A percentile compares a stretch with the other conserved stretches of the same genome.
These are phyloP conservation scores for Solanum dulcamara DNA, from an alignment of 257 asterid genomes.

Conservation along the genomic window DNA sequence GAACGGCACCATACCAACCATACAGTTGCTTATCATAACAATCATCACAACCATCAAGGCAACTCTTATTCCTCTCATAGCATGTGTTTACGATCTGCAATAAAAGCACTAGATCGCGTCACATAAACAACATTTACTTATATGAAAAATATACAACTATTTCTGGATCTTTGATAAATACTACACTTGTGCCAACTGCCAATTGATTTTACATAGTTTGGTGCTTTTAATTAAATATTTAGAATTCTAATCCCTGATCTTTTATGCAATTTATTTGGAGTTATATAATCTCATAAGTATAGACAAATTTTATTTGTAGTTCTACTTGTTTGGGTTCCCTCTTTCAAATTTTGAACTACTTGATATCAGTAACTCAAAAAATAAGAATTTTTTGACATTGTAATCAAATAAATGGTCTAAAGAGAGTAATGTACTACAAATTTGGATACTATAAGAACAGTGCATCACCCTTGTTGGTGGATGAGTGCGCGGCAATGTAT, in stretches of 20 bases:
- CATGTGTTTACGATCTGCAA: conserved; percentile 44
- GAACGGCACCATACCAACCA: conserved; percentile 75
- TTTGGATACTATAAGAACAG: not conserved
- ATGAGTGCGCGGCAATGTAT: conserved; percentile 40
- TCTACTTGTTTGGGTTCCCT: not conserved
- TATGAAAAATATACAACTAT: not conserved
- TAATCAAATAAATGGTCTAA: not conserved
- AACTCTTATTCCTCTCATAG: conserved; percentile 58
- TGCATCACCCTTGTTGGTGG: conserved; percentile 40
- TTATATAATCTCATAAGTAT: not conserved
- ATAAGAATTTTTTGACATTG: not conserved
- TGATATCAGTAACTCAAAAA: not conserved
- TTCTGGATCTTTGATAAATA: not conserved
- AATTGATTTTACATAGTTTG: not conserved
- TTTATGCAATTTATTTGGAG: not conserved
- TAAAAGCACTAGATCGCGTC: conserved; percentile 1
- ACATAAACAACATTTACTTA: not conserved
- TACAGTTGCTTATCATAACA: conserved; percentile 56
- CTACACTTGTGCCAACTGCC: not conserved
- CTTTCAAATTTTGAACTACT: not conserved
- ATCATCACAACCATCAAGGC: conserved; percentile 55
- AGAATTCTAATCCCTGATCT: not conserved
- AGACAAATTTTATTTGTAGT: not conserved
- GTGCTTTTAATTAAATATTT: not conserved
- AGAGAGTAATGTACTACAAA: not conserved